Percentiles rank a stretch among this genome's conserved stretches.
phyloP scores from a whole-genome alignment of 805 yeast genomes.

The Cyberlindnera nakhonratchasimensis region DNA sequence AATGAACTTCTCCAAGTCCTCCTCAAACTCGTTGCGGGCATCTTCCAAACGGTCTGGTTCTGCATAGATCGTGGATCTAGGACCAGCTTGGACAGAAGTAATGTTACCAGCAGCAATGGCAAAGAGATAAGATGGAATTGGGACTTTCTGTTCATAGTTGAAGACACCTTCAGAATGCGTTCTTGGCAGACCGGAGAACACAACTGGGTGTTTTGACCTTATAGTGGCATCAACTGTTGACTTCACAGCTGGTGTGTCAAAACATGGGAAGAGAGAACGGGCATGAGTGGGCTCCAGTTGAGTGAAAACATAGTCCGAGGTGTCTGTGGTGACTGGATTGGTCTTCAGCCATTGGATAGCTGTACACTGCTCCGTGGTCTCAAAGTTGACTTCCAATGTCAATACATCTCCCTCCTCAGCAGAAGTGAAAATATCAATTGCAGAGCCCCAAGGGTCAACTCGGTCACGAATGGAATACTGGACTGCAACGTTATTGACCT shows the following conservation, averaged over 20 bases:
- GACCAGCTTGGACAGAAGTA: conserved; percentile 66
- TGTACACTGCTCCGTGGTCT: conserved; percentile 72
- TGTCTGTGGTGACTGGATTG: conserved; percentile 72
- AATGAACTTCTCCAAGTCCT: conserved; percentile 78
- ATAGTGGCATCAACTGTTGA: conserved; percentile 57
- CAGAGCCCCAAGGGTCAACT: conserved; percentile 57
- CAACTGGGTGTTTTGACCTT: conserved; percentile 61
- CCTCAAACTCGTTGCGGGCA: conserved; percentile 76
- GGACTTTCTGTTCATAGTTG: conserved; percentile 66
- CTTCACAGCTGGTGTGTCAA: conserved; percentile 86
- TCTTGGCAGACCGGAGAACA: conserved; percentile 63
- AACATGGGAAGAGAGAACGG: conserved; percentile 81
- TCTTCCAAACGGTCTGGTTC: conserved; percentile 67
- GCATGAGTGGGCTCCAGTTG: conserved; percentile 94
- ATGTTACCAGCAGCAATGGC: conserved; percentile 86
- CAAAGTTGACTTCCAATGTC: conserved; percentile 45
- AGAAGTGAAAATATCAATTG: conserved; percentile 34
- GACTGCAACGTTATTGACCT: conserved; percentile 37
- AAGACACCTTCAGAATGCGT: conserved; percentile 31
- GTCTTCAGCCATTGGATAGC: conserved; percentile 78
- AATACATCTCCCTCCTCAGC: conserved; percentile 13
- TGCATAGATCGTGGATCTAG: conserved; percentile 77
- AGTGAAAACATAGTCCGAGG: conserved; percentile 54
- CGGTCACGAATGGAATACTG: conserved; percentile 38
- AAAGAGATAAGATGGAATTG: conserved; percentile 80